Evolutionary conservation across 2,329 filamentous ascomycete species (phyloP), one percentile per base, ranked within the genome.

Genomic region (Drechslerella coelobrocha): DNA sequence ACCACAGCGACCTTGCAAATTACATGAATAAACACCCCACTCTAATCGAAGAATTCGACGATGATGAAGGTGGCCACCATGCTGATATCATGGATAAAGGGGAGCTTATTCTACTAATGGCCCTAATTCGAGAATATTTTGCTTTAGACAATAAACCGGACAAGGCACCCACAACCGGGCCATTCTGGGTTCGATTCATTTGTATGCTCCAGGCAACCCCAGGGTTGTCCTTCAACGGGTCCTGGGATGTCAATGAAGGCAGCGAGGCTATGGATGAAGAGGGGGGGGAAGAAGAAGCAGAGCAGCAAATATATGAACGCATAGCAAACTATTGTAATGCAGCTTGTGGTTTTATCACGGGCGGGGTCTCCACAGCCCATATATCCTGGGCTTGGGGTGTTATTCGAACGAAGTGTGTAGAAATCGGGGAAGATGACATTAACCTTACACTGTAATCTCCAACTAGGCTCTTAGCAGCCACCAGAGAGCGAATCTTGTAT

Each of bases 331-430:
- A 71, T 39, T 71, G 59, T 23, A 71, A 63, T 23, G 4, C 8
- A 2, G 5, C 41, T 1, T 3, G 43, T 19, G 14, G 8, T 14
- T 48, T 14, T 2, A 21, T 17, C 21, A 8, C 19, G 5, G 27
- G 12, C 10, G 4, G 17, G 29, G 7, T 63, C 5, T 53, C 43
- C n/a, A 54, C 27, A 1, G 24, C 12, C 6, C 53, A 71, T 17
- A 60, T 63, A 10, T 59, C 52, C 9, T 71, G 66, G 66, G 66
- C 59, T 9, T 71, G 66, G 66, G 29, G 31, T 23, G 45, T 63
- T 23, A 39, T 71, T 17, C 53, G 48, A 24, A 37, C 53, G 29
- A 63, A 57, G 10, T 48, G 26, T 21, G 51, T 71, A 7, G 29
- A 57, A 19, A 2, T 71, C 9, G 48, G 47, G 12, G 50, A 19